Conservation (phyloP, 331 rosid species). For the Saraca asoca region DNA sequence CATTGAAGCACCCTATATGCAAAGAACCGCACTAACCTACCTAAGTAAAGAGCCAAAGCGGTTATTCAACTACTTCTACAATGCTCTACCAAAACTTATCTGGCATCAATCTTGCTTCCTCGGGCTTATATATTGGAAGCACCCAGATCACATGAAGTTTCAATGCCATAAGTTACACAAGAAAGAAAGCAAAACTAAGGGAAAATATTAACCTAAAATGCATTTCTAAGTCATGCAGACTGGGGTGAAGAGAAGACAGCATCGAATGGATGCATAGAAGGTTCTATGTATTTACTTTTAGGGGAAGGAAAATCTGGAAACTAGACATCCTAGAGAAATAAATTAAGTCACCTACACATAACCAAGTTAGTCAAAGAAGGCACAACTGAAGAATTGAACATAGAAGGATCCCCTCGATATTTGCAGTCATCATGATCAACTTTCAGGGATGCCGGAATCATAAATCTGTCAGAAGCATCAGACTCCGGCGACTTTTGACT, state of each 20-base stretch:
- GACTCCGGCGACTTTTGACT: conserved; percentile 37
- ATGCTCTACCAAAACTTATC: conserved; percentile 41
- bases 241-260: conserved; percentile 31
- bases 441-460: conserved; percentile 53
- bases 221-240: conserved; percentile 3
- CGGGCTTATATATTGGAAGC: conserved; percentile 36
- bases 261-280: conserved; percentile 47
- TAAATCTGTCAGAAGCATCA: conserved; percentile 47
- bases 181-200: not conserved
- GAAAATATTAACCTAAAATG: conserved; percentile 33
- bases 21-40: conserved; percentile 24
- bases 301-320: not conserved
- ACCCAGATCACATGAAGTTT: conserved; percentile 38
- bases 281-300: conserved; percentile 11
- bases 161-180: conserved; percentile 44
- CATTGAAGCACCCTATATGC: conserved; percentile 13
- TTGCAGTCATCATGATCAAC: conserved; percentile 80
- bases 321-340: conserved; percentile 13
- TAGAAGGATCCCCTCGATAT: conserved; percentile 64
- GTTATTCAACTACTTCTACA: conserved; percentile 44
- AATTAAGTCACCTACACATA: conserved; percentile 65
- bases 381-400: conserved; percentile 68
- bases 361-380: conserved; percentile 73
- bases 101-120: conserved; percentile 50
- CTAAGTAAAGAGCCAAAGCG: conserved; percentile 16